phyloP scores from a whole-genome alignment of 2,329 filamentous ascomycete genomes.

The Claviceps humidiphila region DNA sequence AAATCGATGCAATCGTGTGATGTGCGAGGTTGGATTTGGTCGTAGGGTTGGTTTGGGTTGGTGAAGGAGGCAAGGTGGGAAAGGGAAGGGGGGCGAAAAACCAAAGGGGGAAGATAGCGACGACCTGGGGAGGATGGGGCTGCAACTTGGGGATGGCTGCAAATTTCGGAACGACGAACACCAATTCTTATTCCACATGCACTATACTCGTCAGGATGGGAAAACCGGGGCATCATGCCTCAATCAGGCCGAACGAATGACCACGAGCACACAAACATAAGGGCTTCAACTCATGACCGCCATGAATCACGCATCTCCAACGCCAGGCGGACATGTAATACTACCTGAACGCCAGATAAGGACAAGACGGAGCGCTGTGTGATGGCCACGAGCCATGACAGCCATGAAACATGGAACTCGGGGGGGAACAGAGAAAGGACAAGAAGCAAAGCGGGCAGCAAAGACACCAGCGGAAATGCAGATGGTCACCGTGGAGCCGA shows the following conservation, averaged over 20 bases:
- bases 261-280: conserved; percentile 2
- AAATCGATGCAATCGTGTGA: conserved; percentile 26
- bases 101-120: conserved; percentile 9
- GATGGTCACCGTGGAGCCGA: neutral
- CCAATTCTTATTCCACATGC: conserved; percentile 8
- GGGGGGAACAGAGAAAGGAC: neutral
- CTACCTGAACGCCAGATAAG: neutral
- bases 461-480: neutral
- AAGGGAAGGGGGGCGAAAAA: conserved; percentile 11
- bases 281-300: conserved; percentile 5
- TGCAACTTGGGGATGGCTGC: conserved; percentile 16
- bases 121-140: conserved; percentile 8
- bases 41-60: conserved; percentile 22
- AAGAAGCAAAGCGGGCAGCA: neutral
- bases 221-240: conserved; percentile 10
- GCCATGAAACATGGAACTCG: conserved; percentile 4
- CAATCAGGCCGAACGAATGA: conserved; percentile 7
- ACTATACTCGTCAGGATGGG: conserved; percentile 7
- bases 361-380: neutral
- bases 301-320: conserved; percentile 6
- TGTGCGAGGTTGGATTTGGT: conserved; percentile 15
- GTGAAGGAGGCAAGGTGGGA: conserved; percentile 16
- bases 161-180: conserved; percentile 9
- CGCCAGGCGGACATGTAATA: neutral
- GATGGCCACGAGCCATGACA: conserved; percentile 4